These are phyloP conservation scores for Trametopsis cervina DNA, from an alignment of 768 basidiomycete genomes.

Conservation along the genomic window DNA sequence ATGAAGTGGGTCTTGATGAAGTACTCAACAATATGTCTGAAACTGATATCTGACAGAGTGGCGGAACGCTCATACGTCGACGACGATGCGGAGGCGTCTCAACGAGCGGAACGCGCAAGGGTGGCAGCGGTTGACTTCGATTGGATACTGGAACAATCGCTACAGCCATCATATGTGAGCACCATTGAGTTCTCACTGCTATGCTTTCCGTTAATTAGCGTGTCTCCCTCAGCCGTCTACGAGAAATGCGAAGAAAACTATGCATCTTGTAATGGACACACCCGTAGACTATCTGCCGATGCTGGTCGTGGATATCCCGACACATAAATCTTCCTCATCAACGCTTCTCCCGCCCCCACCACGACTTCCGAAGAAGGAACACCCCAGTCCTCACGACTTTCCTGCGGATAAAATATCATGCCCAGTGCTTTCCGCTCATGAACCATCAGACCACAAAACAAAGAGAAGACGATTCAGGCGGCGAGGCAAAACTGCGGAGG, in stretches of 20 bases:
- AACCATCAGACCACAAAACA: not conserved
- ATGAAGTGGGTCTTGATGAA: constrained; percentile 13
- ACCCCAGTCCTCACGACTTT: constrained; percentile 18
- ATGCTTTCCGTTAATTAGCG: no score
- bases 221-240: no score
- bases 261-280: not conserved
- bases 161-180: constrained; percentile 19
- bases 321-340: not conserved
- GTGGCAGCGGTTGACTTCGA: constrained; percentile 24
- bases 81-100: constrained; percentile 19
- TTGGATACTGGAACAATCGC: constrained; percentile 20
- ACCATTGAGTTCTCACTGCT: not conserved
- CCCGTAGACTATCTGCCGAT: not conserved
- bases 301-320: not conserved
- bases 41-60: constrained; percentile 13
- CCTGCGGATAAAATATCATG: constrained; percentile 11
- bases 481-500: constrained; percentile 7
- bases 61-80: constrained; percentile 26
- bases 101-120: constrained; percentile 19
- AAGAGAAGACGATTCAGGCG: constrained; percentile 1
- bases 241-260: constrained; percentile 7
- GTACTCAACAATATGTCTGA: no score
- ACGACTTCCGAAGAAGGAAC: constrained; percentile 5
- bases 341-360: not conserved
- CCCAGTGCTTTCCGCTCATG: constrained; percentile 9